Evolutionary conservation across 2,329 filamentous ascomycete species (phyloP).

Genomic region (Phialocephala sp.): DNA sequence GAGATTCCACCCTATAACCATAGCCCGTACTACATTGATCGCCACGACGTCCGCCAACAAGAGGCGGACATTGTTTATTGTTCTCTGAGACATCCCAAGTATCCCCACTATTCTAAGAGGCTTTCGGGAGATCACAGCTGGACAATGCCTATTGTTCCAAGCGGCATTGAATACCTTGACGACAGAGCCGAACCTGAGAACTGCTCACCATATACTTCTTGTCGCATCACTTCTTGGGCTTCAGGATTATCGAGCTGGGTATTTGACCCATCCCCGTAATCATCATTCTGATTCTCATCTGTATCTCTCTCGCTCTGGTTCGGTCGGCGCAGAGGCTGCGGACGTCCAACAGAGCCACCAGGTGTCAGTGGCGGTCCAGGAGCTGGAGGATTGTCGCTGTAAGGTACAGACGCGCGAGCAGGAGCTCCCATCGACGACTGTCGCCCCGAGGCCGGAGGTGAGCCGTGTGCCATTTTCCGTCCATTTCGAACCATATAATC

Average conservation of each 20-base stretch:
- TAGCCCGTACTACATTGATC: background rate
- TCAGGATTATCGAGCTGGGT: constrained; percentile 69
- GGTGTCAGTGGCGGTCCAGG: constrained; percentile 61
- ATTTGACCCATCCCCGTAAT: constrained; percentile 58
- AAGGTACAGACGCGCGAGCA: constrained; percentile 45
- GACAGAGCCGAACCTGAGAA: background rate
- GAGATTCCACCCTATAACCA: background rate
- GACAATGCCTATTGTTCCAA: background rate
- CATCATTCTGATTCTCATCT: constrained; percentile 41
- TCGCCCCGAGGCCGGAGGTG: constrained; percentile 43
- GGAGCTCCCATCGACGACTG: constrained; percentile 45
- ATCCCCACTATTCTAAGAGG: background rate
- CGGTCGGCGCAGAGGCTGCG: constrained; percentile 70
- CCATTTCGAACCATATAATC: constrained; percentile 77
- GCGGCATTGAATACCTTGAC: background rate
- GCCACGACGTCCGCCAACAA: background rate
- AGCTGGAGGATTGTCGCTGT: constrained; percentile 37
- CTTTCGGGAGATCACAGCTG: background rate
- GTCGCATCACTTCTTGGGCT: constrained; percentile 67
- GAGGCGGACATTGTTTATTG: background rate
- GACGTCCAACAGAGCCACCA: constrained; percentile 68
- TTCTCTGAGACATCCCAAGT: background rate
- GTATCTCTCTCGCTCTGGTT: constrained; percentile 42
- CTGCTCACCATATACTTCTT: constrained; percentile 70
- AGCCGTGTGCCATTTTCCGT: constrained; percentile 64